A percentile compares a stretch with the other conserved stretches of the same genome.
Evolutionary conservation across 1,139 yeast species (phyloP).

Genomic region (Hanseniaspora sp.): DNA sequence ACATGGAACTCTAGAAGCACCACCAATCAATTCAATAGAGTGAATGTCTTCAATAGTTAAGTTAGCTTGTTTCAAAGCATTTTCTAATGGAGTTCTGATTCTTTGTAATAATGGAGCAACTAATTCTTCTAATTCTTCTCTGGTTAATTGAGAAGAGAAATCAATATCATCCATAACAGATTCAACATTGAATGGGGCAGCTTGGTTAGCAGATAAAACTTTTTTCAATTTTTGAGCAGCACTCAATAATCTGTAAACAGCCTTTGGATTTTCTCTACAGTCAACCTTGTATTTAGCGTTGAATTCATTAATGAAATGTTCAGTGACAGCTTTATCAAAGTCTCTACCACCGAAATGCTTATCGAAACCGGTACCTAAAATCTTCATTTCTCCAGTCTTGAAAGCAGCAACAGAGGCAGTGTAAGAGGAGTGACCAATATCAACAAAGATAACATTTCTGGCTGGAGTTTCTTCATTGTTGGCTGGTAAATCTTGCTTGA

Average conservation of each 20-base stretch:
- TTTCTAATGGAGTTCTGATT: conserved; percentile 64
- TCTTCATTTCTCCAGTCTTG: conserved; percentile 92
- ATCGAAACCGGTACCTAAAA: conserved; percentile 84
- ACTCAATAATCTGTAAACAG: conserved; percentile 80
- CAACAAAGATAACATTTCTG: conserved; percentile 82
- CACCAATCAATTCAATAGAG: conserved; percentile 92
- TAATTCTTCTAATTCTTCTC: conserved; percentile 88
- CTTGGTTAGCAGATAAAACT: conserved; percentile 87
- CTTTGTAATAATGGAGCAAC: conserved; percentile 71
- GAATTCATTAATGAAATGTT: conserved; percentile 90
- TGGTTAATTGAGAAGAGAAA: conserved; percentile 76
- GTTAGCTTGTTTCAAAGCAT: conserved; percentile 74
- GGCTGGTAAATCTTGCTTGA: conserved; percentile 87
- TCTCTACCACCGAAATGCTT: conserved; percentile 98
- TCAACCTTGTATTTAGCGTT: conserved; percentile 86
- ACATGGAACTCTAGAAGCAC: conserved; percentile 94
- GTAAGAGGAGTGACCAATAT: conserved; percentile 93
- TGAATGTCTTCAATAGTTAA: conserved; percentile 64
- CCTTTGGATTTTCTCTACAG: conserved; percentile 82
- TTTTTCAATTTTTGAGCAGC: conserved; percentile 92
- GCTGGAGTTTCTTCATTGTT: conserved; percentile 59
- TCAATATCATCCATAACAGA: conserved; percentile 96
- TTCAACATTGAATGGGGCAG: conserved; percentile 92
- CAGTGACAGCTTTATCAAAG: conserved; percentile 84
- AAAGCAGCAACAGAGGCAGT: conserved; percentile 84